phyloP scores from a whole-genome alignment of 1,284 basidiomycete genomes.

The Cystobasidium slooffiae region DNA sequence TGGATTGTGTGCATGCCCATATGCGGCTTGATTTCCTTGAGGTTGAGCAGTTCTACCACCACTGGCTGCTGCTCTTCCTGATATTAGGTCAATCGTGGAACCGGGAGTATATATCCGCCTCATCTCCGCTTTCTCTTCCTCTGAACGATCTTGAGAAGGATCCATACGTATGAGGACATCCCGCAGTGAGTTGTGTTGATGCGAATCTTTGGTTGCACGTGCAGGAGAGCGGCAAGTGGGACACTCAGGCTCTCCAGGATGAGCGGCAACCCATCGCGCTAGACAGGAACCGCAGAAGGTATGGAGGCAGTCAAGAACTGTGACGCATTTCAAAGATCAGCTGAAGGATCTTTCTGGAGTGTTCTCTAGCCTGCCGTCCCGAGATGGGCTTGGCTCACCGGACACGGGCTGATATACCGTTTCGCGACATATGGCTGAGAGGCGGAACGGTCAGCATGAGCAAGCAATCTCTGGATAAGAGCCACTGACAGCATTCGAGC shows the following conservation, averaged over 20 bases:
- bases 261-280: constrained; percentile 35
- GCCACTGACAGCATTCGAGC: constrained; percentile 39
- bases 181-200: constrained; percentile 35
- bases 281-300: constrained; percentile 42
- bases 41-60: neutral
- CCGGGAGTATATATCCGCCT: constrained; percentile 39
- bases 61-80: constrained; percentile 12
- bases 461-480: neutral
- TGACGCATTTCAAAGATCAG: neutral
- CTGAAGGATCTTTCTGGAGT: neutral
- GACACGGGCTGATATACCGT: constrained; percentile 42
- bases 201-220: constrained; percentile 43
- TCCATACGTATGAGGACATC: constrained; percentile 43
- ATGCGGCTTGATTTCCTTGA: neutral
- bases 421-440: constrained; percentile 33
- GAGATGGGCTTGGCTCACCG: constrained; percentile 10
- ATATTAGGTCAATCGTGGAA: constrained; percentile 32
- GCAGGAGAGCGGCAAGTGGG: constrained; percentile 43
- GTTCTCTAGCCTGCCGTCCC: neutral
- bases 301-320: constrained; percentile 43
- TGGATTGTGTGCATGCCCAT: neutral
- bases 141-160: constrained; percentile 24
- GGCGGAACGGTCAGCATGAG: neutral
- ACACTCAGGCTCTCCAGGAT: constrained; percentile 40
- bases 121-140: constrained; percentile 44